These are phyloP conservation scores for Thelonectria olida DNA, from an alignment of 2,329 filamentous ascomycete genomes.

Conservation along the genomic window DNA sequence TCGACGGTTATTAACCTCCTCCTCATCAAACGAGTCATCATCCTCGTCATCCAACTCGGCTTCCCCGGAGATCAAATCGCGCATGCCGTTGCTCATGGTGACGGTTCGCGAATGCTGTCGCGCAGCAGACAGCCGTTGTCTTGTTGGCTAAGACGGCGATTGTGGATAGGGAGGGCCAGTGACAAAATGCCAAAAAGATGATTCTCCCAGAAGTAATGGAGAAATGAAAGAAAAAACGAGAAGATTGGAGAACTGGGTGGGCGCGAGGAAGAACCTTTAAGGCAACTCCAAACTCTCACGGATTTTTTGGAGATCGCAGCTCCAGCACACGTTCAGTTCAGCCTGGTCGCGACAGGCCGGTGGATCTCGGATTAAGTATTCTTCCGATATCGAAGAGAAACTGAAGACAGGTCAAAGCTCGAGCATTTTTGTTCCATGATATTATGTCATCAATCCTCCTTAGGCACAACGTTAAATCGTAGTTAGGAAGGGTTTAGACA, in stretches of 20 bases:
- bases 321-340: slow-evolving; percentile 42
- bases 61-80: slow-evolving; percentile 83
- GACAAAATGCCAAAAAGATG: neutral
- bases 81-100: slow-evolving; percentile 72
- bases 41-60: slow-evolving; percentile 88
- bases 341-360: slow-evolving; percentile 40
- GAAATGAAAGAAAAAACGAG: slow-evolving; percentile 2
- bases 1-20: slow-evolving; percentile 72
- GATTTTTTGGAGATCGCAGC: slow-evolving; percentile 39
- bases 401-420: neutral
- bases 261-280: slow-evolving; percentile 22
- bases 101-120: slow-evolving; percentile 38
- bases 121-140: slow-evolving; percentile 38
- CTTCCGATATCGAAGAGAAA: slow-evolving; percentile 6
- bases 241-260: slow-evolving; percentile 17
- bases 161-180: slow-evolving; percentile 2
- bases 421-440: neutral
- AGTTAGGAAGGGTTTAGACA: too few relatives aligned
- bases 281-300: slow-evolving; percentile 28
- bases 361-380: slow-evolving; percentile 27
- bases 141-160: slow-evolving; percentile 25
- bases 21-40: slow-evolving; percentile 84
- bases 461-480: too few relatives aligned
- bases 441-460: slow-evolving; percentile 13
- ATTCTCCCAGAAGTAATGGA: neutral